A percentile compares a stretch with the other conserved stretches of the same genome.
Evolutionary conservation across 306 rosid genomes (phyloP).

Genomic region (Cucumis melo): DNA sequence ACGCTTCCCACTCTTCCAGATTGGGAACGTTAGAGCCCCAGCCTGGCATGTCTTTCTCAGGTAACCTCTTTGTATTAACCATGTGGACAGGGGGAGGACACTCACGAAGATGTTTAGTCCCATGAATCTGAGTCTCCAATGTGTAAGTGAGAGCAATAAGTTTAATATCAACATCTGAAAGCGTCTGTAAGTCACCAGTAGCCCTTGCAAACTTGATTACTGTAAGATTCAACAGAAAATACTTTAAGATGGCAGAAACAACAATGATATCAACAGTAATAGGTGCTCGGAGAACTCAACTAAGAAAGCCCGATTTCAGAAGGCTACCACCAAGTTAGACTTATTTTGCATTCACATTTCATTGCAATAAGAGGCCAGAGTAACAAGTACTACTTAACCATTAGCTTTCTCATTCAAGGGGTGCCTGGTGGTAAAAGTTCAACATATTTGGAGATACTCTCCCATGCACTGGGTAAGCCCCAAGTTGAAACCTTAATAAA

Average conservation of each 20-base stretch:
- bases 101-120: slow-evolving; percentile 58
- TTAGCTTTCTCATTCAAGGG: background rate
- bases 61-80: slow-evolving; percentile 58
- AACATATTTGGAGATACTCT: background rate
- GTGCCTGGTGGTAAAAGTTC: background rate
- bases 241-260: background rate
- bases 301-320: background rate
- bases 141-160: slow-evolving; percentile 67
- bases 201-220: slow-evolving; percentile 78
- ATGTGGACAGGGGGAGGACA: slow-evolving; percentile 62
- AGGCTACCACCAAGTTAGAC: background rate
- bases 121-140: slow-evolving; percentile 73
- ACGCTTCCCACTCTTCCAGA: slow-evolving; percentile 83
- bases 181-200: slow-evolving; percentile 89
- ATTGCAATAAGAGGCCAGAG: background rate
- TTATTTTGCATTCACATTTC: background rate
- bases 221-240: slow-evolving; percentile 13
- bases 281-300: background rate
- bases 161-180: slow-evolving; percentile 79
- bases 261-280: no score
- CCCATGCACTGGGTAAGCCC: background rate
- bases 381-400: background rate
- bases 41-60: slow-evolving; percentile 87
- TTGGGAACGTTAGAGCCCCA: slow-evolving; percentile 92
- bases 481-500: background rate